Conservation (phyloP, 257 asterid species). For the Avicennia marina region DNA sequence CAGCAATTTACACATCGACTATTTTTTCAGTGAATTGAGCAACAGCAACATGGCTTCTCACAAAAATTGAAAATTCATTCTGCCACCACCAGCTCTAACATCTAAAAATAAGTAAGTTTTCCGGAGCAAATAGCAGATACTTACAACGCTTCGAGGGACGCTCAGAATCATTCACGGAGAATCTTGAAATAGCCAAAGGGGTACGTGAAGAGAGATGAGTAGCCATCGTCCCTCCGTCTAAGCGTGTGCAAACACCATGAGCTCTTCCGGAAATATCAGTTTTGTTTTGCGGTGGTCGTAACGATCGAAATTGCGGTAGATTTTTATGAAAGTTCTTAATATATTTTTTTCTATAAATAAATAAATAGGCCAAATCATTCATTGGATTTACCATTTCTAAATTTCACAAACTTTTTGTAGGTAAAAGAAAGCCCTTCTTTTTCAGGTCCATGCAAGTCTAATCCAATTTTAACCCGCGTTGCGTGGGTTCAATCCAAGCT, state of each 20-base stretch:
- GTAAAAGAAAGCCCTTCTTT: too few species aligned
- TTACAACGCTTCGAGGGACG: constrained; percentile 38
- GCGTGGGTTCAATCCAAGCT: too few species aligned
- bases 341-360: too few species aligned
- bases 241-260: not conserved
- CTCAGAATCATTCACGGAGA: constrained; percentile 32
- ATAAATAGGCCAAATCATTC: too few species aligned
- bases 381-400: too few species aligned
- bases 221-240: constrained; percentile 35
- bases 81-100: not conserved
- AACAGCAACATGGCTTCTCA: constrained; percentile 10
- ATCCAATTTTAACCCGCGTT: too few species aligned
- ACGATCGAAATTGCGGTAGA: constrained; percentile 2
- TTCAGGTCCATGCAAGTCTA: too few species aligned
- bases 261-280: constrained; percentile 19
- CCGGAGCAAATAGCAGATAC: constrained; percentile 15
- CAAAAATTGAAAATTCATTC: not conserved
- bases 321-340: too few species aligned
- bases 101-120: not conserved
- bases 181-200: constrained; percentile 40
- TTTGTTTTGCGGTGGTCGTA: constrained; percentile 28
- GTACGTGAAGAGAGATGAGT: constrained; percentile 47
- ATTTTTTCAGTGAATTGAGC: not conserved
- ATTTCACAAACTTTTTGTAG: too few species aligned
- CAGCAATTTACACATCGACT: not conserved